These are phyloP conservation scores for Boehmeria nivea DNA, from an alignment of 306 rosid genomes.

Conservation along the genomic window DNA sequence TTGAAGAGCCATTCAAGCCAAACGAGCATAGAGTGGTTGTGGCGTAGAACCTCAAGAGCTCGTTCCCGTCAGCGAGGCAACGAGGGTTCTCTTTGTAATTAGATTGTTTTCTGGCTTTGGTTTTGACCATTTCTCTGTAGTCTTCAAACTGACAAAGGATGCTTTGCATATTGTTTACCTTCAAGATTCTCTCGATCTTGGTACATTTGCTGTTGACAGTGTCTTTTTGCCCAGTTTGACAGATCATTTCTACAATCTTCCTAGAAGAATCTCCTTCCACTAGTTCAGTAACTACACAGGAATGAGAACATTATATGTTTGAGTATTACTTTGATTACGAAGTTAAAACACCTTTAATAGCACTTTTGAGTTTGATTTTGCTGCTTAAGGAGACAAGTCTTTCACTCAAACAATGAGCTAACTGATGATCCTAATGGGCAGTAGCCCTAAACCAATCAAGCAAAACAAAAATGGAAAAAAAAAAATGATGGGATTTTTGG, in stretches of 20 bases:
- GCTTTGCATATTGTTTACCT: conserved; percentile 37
- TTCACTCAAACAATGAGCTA: no score
- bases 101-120: conserved; percentile 27
- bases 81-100: conserved; percentile 31
- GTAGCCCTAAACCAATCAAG: no score
- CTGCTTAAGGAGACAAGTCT: no score
- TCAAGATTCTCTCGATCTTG: conserved; percentile 43
- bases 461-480: no score
- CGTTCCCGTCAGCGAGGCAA: conserved; percentile 65
- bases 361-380: no score
- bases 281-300: conserved; percentile 35
- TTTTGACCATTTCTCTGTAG: conserved; percentile 47
- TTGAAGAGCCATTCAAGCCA: conserved; percentile 27
- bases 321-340: no score
- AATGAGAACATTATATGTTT: no score
- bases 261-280: conserved; percentile 38
- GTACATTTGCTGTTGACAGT: conserved; percentile 2
- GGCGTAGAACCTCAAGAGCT: conserved; percentile 61
- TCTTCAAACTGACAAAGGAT: conserved; percentile 46
- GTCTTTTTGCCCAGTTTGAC: conserved; percentile 29
- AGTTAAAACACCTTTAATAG: no score
- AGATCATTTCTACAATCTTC: conserved; percentile 49
- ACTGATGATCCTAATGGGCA: no score
- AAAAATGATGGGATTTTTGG: no score
- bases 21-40: conserved; percentile 55